These are phyloP conservation scores for Mortierella sp. DNA, from an alignment of 371 early-diverging fungal species.

Conservation along the genomic window DNA sequence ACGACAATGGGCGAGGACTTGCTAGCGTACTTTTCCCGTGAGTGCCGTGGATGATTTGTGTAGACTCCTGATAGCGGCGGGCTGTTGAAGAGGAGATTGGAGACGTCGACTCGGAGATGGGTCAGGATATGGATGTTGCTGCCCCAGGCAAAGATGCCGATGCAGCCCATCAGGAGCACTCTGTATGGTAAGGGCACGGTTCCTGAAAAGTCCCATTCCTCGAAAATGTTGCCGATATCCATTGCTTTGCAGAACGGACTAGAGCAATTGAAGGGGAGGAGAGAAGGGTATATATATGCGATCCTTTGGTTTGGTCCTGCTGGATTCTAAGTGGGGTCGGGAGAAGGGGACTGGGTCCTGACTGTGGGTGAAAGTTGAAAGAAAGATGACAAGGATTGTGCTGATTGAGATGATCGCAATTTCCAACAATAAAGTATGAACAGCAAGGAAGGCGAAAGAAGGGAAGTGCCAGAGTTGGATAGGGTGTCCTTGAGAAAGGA, in stretches of 20 bases:
- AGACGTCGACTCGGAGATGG: slow-evolving; percentile 71
- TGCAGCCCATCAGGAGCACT: slow-evolving; percentile 77
- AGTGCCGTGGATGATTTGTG: slow-evolving; percentile 53
- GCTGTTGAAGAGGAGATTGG: slow-evolving; percentile 64
- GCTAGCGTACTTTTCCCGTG: slow-evolving; percentile 28
- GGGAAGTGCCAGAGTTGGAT: not conserved
- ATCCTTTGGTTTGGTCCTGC: not conserved
- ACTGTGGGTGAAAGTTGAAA: not conserved
- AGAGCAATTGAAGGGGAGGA: not conserved
- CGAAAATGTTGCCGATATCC: slow-evolving; percentile 60
- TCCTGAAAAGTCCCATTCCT: slow-evolving; percentile 59
- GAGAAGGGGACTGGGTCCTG: not conserved
- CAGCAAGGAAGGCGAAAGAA: not conserved
- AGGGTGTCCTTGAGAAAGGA: not conserved
- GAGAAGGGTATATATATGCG: not conserved
- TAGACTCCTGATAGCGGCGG: slow-evolving; percentile 55
- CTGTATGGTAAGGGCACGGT: slow-evolving; percentile 74
- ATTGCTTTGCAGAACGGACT: slow-evolving; percentile 5
- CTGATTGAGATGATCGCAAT: not conserved
- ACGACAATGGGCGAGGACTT: slow-evolving; percentile 44
- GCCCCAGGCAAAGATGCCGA: slow-evolving; percentile 87
- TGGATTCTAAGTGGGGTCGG: not conserved
- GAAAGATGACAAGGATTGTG: not conserved
- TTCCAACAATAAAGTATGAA: not conserved
- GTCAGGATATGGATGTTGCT: slow-evolving; percentile 77